Evolutionary conservation across 495 filamentous ascomycete species (phyloP), one percentile per base, ranked within the genome.

Genomic region (Penicillium salamii): DNA sequence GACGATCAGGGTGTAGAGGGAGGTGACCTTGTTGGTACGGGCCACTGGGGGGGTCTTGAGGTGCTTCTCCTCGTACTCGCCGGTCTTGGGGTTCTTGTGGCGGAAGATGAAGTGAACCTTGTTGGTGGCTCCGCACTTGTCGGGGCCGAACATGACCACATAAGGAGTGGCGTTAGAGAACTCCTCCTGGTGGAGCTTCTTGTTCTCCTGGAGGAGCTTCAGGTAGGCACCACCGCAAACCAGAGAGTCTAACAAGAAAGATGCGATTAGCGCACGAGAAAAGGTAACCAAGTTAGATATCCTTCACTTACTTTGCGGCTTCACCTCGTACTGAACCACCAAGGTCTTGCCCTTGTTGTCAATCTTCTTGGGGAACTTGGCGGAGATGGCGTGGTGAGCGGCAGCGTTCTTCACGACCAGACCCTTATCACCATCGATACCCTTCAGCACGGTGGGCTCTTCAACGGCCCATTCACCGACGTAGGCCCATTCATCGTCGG

Each of bases 71-170:
- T 97, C 93, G 61, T 99, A 99, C 72, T 97, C 92, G 71, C 93
- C 91, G 41, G 90, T 97, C 88, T 96, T 97, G 63, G 95, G 95
- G 83, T 97, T 99, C 87, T 97, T 99, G 88, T 97, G 95, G 68
- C 93, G 92, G 87, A 99, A 95, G 74, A 99, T 99, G 76, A 99
- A 96, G 81, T 99, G 95, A 48, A 99, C 89, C 86, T 97, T 97
- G 84, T 99, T 99, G 68, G 90, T 97, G 63, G 88, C 82, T 73
- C 93, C 95, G 70, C 95, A 99, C 85, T 97, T 99, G 78, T 99
- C 95, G 63, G 95, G 95, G 57, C 95, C 95, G 70, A 99, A 99
- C 95, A 97, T 97, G 78, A 99, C 95, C 55, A 99, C 88, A 68
- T 99, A 99, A 31, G 95, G 95, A 37, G 92, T 91, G 39, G 85